phyloP scores from a whole-genome alignment of 202 grass and related monocot species.

The Musa balbisiana region DNA sequence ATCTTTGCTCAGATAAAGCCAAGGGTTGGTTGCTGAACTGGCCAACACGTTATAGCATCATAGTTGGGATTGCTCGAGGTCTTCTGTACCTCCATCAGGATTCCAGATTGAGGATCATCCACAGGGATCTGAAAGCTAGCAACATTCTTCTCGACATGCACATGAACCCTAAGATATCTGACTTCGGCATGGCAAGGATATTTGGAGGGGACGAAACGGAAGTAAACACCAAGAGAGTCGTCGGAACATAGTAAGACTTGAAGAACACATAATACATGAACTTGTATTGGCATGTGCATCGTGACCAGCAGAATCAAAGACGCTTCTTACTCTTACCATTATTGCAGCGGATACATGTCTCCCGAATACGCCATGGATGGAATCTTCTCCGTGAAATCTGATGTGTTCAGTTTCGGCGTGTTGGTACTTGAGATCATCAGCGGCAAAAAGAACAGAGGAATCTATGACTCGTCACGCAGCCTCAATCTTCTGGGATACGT shows the following conservation, averaged over 20 bases:
- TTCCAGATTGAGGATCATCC: not conserved
- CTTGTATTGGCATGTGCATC: too few species aligned
- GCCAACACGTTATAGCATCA: not conserved
- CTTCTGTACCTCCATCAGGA: slow-evolving; percentile 6
- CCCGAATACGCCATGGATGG: slow-evolving; percentile 24
- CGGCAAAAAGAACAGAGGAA: slow-evolving; percentile 7
- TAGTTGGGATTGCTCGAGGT: not conserved
- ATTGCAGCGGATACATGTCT: slow-evolving; percentile 1
- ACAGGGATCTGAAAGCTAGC: not conserved
- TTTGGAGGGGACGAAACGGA: not conserved
- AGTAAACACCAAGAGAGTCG: not conserved
- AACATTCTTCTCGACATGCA: not conserved
- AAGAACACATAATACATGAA: not conserved
- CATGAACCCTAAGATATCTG: not conserved
- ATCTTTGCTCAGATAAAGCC: not conserved
- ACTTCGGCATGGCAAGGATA: slow-evolving; percentile 3
- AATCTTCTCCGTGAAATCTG: slow-evolving; percentile 17
- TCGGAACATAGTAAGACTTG: slow-evolving; percentile 6
- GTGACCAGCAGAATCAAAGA: too few species aligned
- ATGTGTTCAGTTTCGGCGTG: slow-evolving; percentile 34
- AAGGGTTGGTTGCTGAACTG: not conserved
- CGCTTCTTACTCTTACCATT: not conserved
- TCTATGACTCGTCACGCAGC: slow-evolving; percentile 10
- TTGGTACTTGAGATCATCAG: slow-evolving; percentile 25
- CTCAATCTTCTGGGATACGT: slow-evolving; percentile 32